Conservation (phyloP, 192 early-diverging fungal species). For the Dissophora globulifera region DNA sequence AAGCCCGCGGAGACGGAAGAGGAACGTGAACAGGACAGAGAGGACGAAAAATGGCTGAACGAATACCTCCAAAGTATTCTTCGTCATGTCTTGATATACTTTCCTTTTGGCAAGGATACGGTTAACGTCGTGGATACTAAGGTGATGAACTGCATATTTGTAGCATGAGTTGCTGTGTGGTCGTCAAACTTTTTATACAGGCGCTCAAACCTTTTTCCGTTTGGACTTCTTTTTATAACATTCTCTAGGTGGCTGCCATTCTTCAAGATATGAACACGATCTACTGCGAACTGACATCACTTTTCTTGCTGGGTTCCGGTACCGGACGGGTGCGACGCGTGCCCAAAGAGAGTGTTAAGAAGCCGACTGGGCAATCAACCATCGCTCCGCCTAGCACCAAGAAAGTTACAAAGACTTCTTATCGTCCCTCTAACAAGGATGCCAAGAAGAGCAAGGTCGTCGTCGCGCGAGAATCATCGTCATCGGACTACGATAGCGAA, state of each 20-base stretch:
- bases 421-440: slow-evolving; percentile 31
- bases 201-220: too few species aligned
- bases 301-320: slow-evolving; percentile 61
- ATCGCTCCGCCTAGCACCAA: background rate
- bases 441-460: slow-evolving; percentile 22
- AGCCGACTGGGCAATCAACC: background rate
- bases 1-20: slow-evolving; percentile 30
- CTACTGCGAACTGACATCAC: slow-evolving; percentile 71
- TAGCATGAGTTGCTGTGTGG: too few species aligned
- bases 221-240: too few species aligned
- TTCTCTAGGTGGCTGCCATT: slow-evolving; percentile 58
- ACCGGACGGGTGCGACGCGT: slow-evolving; percentile 34
- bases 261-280: slow-evolving; percentile 78
- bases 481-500: slow-evolving; percentile 32
- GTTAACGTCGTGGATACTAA: slow-evolving; percentile 59
- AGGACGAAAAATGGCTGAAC: slow-evolving; percentile 55
- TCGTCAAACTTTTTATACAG: too few species aligned
- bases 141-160: slow-evolving; percentile 57
- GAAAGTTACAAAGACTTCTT: slow-evolving; percentile 10
- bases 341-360: slow-evolving; percentile 16
- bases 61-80: slow-evolving; percentile 67
- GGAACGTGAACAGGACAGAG: slow-evolving; percentile 24
- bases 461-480: background rate
- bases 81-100: slow-evolving; percentile 76
- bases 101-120: slow-evolving; percentile 77